Base-by-base conservation (phyloP, 2,329 filamentous ascomycete species). In the Fusarium udum region DNA sequence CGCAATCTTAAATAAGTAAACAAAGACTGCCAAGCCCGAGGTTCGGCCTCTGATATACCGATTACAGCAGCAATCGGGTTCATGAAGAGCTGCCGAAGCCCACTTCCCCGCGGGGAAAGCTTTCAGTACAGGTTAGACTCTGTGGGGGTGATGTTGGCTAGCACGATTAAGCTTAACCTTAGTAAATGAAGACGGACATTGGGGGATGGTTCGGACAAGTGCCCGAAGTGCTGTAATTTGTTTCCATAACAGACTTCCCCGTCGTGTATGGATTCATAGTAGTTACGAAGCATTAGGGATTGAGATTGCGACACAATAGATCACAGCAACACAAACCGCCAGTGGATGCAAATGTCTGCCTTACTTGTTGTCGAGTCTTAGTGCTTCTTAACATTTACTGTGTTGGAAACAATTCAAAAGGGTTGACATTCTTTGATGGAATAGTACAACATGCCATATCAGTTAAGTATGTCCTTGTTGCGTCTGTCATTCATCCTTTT, bases 31-130 rank as follows among this genome's bases (percentile, higher is more conserved):
- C 64, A 69, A 69, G 66, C 42, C 66, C 64, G 53, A 39, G 66
- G 66, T 55, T 69, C 66, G 66, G 66, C n/a, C 28, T 11, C 48
- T 39, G 20, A 48, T 34, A 39, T 51, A 56, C 66, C 66, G 66
- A 68, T 26, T 16, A 32, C n/a, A 45, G n/a, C 34, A 46, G 10
- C 15, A 26, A 36, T 59, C 39, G 52, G 51, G 22, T 9, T 42
- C 51, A 20, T 62, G 18, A 37, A 48, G 15, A 45, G 20, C 43
- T 34, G 28, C 61, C 42, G 43, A 60, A 48, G 28, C 7, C 36
- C 34, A 39, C 53, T 60, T 67, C 64, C 64, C 64, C 64, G 62
- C 52, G 62, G 51, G 51, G 51, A 43, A 60, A 3, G 4, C 7
- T 8, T 24, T 20, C 36, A 26, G n/a, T 60, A 26, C 6, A 51